Evolutionary conservation across 2,329 filamentous ascomycete genomes (phyloP), one percentile per base, ranked within the genome.

Genomic region (Blumeria graminis): DNA sequence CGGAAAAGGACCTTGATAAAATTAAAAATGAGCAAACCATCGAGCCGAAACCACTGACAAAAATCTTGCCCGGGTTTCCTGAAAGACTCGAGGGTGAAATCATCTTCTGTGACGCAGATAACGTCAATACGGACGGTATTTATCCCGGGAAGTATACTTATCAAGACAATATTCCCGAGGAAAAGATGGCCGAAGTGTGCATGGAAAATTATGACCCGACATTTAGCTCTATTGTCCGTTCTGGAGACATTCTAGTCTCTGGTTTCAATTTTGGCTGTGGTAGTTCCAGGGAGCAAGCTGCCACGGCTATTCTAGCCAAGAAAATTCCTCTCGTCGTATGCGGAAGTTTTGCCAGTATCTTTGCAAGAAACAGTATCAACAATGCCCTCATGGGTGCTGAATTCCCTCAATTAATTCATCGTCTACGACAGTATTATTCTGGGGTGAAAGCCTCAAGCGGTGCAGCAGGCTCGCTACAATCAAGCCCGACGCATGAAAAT

Each of bases 111-210:
- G 86, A 94, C 63, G 79, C 77, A 0, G 84, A 88, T 67, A 93
- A 94, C 69, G 79, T 95, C 67, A 86, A 92, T 70, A 96, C 90
- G 0, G 90, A 96, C 65, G 82, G 77, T 56, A 94, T 96, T 67
- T 96, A 96, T 68, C 84, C 88, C 0, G 87, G 86, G 4, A 88
- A 89, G 66, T 88, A 86, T 68, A 95, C 89, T 0, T 96, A 96
- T 69, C 86, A 93, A 66, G 89, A 96, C 65, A 76, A 85, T 63
- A 74, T 96, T 0, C 71, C 84, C 0, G 72, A 70, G 0, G 82
- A 86, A 59, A 79, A 79, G 57, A 95, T 96, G 90, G 86, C 87
- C 0, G 73, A 84, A 61, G 88, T 89, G 0, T 89, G 84, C 69
- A 95, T 96, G 88, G 77, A 84, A 67, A 96, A 96, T 74, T 96